Percentiles rank a stretch among this genome's conserved stretches.
phyloP scores from a whole-genome alignment of 1,139 yeast species.

The Kodamaea anthophila region DNA sequence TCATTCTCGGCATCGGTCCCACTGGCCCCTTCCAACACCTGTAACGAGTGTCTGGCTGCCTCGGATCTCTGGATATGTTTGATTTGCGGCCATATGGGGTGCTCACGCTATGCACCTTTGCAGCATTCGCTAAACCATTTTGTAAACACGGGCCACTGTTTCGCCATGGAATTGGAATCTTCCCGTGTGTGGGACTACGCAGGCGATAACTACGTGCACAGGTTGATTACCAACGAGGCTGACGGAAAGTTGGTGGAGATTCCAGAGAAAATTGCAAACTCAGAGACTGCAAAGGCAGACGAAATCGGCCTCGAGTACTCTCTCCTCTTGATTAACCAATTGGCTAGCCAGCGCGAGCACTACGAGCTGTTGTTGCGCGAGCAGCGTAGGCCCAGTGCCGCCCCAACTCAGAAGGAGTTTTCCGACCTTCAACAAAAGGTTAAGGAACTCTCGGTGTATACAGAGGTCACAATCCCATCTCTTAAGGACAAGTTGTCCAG shows the following conservation, averaged over 20 bases:
- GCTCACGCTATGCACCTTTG: slow-evolving; percentile 77
- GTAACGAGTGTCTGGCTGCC: slow-evolving; percentile 30
- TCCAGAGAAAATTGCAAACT: slow-evolving; percentile 28
- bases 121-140: slow-evolving; percentile 87
- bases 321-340: slow-evolving; percentile 67
- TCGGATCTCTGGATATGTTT: slow-evolving; percentile 71
- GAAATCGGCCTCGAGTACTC: slow-evolving; percentile 74
- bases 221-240: slow-evolving; percentile 74
- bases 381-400: slow-evolving; percentile 15
- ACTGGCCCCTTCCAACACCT: slow-evolving; percentile 9
- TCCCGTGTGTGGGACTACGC: slow-evolving; percentile 96
- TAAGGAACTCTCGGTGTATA: slow-evolving; percentile 22
- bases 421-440: slow-evolving; percentile 31
- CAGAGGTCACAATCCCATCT: slow-evolving; percentile 29
- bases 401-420: slow-evolving; percentile 15
- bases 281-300: slow-evolving; percentile 31
- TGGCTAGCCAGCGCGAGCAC: slow-evolving; percentile 85
- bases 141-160: slow-evolving; percentile 74
- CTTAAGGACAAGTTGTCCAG: slow-evolving; percentile 23
- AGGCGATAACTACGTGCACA: slow-evolving; percentile 85
- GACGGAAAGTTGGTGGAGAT: slow-evolving; percentile 83
- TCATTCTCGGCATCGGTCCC: neutral
- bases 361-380: slow-evolving; percentile 60
- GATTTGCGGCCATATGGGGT: slow-evolving; percentile 84
- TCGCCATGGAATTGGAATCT: slow-evolving; percentile 81